Percentiles rank a stretch among this genome's conserved stretches.
phyloP scores from a whole-genome alignment of 2,329 filamentous ascomycete species.

The Phialophora chinensis region DNA sequence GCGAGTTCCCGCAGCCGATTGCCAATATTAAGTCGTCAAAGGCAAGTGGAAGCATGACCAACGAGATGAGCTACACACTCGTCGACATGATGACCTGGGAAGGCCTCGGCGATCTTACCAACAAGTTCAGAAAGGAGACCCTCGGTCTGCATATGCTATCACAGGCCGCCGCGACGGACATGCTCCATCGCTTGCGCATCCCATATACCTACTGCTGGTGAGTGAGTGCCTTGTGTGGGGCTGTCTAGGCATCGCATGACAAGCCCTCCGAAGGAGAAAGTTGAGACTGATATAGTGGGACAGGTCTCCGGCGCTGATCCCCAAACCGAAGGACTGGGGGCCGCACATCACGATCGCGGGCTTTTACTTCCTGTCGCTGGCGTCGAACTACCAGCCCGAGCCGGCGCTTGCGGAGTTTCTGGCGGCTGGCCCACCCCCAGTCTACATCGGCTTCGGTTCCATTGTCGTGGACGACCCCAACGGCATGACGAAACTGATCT shows the following conservation, averaged over 20 bases:
- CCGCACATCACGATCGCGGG: conserved; percentile 73
- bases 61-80: conserved; percentile 81
- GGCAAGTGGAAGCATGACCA: conserved; percentile 74
- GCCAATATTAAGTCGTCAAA: conserved; percentile 80
- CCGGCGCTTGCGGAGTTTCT: conserved; percentile 71
- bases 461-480: conserved; percentile 81
- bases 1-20: conserved; percentile 83
- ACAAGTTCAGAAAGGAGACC: conserved; percentile 77
- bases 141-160: conserved; percentile 79
- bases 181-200: conserved; percentile 75
- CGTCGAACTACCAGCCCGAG: conserved; percentile 69
- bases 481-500: conserved; percentile 72
- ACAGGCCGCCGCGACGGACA: conserved; percentile 79
- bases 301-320: conserved; percentile 80
- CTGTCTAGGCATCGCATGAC: neutral
- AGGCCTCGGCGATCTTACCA: conserved; percentile 87
- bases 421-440: conserved; percentile 70
- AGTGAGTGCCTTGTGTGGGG: conserved; percentile 48
- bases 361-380: conserved; percentile 75
- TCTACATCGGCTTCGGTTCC: conserved; percentile 84
- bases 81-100: conserved; percentile 96
- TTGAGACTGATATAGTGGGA: conserved; percentile 40
- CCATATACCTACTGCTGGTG: conserved; percentile 92
- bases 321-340: conserved; percentile 78
- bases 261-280: neutral